These are phyloP conservation scores for Emericellopsis atlantica DNA, from an alignment of 2,329 filamentous ascomycete genomes.

Conservation along the genomic window DNA sequence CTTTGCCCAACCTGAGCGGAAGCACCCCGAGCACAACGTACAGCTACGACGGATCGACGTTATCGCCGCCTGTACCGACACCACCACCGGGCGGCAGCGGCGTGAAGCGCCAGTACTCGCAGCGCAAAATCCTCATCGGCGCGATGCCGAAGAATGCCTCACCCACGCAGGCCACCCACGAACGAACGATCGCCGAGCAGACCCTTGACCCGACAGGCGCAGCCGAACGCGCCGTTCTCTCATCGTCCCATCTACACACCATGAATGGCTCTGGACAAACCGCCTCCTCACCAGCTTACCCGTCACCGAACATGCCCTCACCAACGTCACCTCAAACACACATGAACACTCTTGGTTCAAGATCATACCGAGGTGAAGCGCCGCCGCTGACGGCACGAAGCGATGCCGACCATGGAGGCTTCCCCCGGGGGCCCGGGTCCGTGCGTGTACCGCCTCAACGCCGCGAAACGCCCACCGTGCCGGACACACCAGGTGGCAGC, in stretches of 20 bases:
- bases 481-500: constrained; percentile 38
- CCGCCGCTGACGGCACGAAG: constrained; percentile 19
- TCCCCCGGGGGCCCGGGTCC: background rate
- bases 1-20: constrained; percentile 47
- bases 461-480: constrained; percentile 44
- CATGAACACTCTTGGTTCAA: constrained; percentile 42
- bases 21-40: constrained; percentile 25
- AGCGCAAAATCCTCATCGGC: constrained; percentile 61
- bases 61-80: constrained; percentile 44
- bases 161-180: constrained; percentile 60
- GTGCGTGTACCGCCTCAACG: constrained; percentile 34
- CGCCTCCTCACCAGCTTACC: constrained; percentile 39
- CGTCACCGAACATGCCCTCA: constrained; percentile 56
- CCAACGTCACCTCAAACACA: constrained; percentile 54
- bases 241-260: constrained; percentile 57
- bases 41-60: constrained; percentile 31
- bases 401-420: constrained; percentile 9
- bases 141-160: constrained; percentile 64
- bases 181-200: constrained; percentile 50
- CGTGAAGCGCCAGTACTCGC: constrained; percentile 61
- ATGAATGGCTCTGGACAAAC: constrained; percentile 52
- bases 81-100: constrained; percentile 36
- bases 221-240: constrained; percentile 52
- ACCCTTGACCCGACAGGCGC: constrained; percentile 57
- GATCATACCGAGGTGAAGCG: constrained; percentile 46